Conservation (phyloP, 2,329 filamentous ascomycete species). For the Beauveria sp. region DNA sequence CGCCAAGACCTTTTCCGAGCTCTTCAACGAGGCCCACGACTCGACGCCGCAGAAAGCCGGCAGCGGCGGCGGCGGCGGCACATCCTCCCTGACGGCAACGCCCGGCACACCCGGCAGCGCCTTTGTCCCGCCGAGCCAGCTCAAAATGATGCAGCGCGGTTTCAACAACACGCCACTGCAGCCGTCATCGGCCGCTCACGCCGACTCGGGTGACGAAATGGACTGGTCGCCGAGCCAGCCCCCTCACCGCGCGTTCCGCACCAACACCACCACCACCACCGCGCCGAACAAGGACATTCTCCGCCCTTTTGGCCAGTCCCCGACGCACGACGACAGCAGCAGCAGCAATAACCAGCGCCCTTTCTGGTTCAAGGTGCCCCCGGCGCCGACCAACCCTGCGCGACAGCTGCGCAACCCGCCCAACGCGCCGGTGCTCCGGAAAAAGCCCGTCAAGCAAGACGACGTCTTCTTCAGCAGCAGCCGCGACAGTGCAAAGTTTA, state of each 20-base stretch:
- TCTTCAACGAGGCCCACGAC: constrained; percentile 26
- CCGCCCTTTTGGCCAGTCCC: constrained; percentile 37
- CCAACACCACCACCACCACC: constrained; percentile 1
- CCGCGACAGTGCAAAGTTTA: constrained; percentile 13
- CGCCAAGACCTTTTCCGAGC: constrained; percentile 36
- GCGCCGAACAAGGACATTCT: constrained; percentile 24
- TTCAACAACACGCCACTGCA: background rate
- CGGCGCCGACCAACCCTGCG: constrained; percentile 60
- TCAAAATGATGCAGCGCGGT: constrained; percentile 12
- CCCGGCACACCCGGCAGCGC: constrained; percentile 3
- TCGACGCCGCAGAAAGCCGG: constrained; percentile 14
- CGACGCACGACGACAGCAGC: constrained; percentile 30
- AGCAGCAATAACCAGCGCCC: constrained; percentile 32
- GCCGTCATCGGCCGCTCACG: constrained; percentile 19
- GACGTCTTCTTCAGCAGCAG: constrained; percentile 42
- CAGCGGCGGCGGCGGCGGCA: background rate
- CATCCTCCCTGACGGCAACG: background rate
- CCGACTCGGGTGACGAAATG: constrained; percentile 53
- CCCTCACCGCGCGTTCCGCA: constrained; percentile 48
- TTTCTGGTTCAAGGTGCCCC: constrained; percentile 64
- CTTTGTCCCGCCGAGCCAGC: constrained; percentile 6
- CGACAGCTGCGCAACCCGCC: constrained; percentile 55
- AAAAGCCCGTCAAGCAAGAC: constrained; percentile 35
- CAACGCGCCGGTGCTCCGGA: constrained; percentile 44
- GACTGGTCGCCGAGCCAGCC: constrained; percentile 62